Conservation (phyloP, 768 basidiomycete genomes). For the Sistotremastrum suecicum region DNA sequence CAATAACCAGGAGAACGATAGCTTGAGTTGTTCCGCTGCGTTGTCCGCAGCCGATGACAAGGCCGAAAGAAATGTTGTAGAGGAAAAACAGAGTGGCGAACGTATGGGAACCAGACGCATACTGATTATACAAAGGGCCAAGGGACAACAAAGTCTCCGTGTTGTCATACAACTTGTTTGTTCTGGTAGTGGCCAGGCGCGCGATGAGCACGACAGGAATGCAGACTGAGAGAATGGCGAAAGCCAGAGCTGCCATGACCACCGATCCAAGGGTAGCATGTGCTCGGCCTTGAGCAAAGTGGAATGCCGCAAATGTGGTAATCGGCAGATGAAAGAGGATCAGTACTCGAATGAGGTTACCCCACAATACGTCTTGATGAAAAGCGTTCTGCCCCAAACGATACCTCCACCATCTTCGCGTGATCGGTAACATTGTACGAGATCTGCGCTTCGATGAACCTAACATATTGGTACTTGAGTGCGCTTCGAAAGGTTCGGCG, state of each 20-base stretch:
- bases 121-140: slow-evolving; percentile 92
- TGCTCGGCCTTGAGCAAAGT: slow-evolving; percentile 48
- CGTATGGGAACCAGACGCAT: slow-evolving; percentile 78
- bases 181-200: slow-evolving; percentile 67
- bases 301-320: slow-evolving; percentile 82
- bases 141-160: slow-evolving; percentile 80
- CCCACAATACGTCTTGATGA: slow-evolving; percentile 69
- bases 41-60: slow-evolving; percentile 84
- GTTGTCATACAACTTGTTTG: slow-evolving; percentile 88
- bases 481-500: slow-evolving; percentile 29
- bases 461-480: slow-evolving; percentile 20
- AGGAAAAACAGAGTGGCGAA: slow-evolving; percentile 74
- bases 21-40: slow-evolving; percentile 84
- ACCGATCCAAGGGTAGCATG: slow-evolving; percentile 44
- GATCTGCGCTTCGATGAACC: slow-evolving; percentile 14
- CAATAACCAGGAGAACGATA: slow-evolving; percentile 77
- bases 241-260: slow-evolving; percentile 69
- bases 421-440: background rate
- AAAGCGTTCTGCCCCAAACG: slow-evolving; percentile 59
- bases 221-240: slow-evolving; percentile 64
- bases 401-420: slow-evolving; percentile 35
- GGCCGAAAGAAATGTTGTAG: slow-evolving; percentile 69
- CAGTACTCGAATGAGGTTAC: slow-evolving; percentile 84
- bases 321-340: slow-evolving; percentile 91
- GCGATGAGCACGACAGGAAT: slow-evolving; percentile 62